phyloP scores from a whole-genome alignment of 129 eudicot genomes.

The Flaveria sonorensis region DNA sequence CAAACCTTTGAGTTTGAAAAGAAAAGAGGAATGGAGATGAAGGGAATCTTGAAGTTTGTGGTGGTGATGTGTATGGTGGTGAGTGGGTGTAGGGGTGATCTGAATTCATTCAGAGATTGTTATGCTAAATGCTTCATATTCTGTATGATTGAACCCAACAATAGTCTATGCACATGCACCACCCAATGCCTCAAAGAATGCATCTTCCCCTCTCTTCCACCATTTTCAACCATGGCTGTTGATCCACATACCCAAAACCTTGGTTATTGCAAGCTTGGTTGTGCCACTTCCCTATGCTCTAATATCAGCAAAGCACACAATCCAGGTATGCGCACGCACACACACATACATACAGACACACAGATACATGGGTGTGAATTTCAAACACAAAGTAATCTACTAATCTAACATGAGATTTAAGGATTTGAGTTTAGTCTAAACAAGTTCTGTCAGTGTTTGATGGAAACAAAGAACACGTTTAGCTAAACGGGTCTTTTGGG shows the following conservation, averaged over 20 bases:
- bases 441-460: no score
- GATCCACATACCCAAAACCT: constrained; percentile 39
- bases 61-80: constrained; percentile 41
- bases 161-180: constrained; percentile 66
- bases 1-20: constrained; percentile 26
- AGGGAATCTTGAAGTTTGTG: constrained; percentile 26
- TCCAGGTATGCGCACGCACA: constrained; percentile 48
- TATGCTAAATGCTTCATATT: constrained; percentile 68
- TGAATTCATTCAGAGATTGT: constrained; percentile 61
- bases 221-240: neutral
- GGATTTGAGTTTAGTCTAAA: neutral
- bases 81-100: constrained; percentile 36
- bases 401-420: neutral
- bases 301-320: constrained; percentile 54
- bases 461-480: neutral
- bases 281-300: constrained; percentile 72
- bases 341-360: neutral
- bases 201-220: constrained; percentile 46
- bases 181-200: constrained; percentile 70
- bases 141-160: constrained; percentile 69
- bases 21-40: constrained; percentile 27
- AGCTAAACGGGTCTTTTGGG: neutral
- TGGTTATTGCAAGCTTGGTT: constrained; percentile 78
- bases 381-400: neutral
- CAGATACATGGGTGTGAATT: neutral